Conservation (phyloP, 257 asterid genomes). For the Salvia hispanica region DNA sequence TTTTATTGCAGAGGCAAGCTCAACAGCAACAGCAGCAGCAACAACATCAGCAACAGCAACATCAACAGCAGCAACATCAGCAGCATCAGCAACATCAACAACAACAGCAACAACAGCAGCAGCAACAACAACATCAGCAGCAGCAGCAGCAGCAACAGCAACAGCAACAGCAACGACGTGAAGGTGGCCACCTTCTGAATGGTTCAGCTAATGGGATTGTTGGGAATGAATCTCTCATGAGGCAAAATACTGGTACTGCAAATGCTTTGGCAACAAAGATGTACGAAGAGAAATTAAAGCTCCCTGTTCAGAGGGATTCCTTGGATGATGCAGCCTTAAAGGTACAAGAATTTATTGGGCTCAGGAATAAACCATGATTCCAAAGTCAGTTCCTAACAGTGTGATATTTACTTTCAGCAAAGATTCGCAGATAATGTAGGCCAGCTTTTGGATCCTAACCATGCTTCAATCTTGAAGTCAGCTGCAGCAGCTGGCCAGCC, state of each 20-base stretch:
- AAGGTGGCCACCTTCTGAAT: slow-evolving; percentile 74
- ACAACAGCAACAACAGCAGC: slow-evolving; percentile 63
- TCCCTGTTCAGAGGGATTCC: slow-evolving; percentile 79
- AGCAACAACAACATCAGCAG: slow-evolving; percentile 65
- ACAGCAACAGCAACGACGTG: slow-evolving; percentile 68
- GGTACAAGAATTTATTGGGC: slow-evolving; percentile 45
- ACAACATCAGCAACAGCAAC: slow-evolving; percentile 53
- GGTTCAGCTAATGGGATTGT: slow-evolving; percentile 78
- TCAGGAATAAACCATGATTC: neutral
- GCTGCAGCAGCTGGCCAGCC: slow-evolving; percentile 82
- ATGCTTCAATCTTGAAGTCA: slow-evolving; percentile 90
- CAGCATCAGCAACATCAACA: slow-evolving; percentile 63
- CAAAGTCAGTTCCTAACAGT: slow-evolving; percentile 21
- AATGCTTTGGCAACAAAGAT: slow-evolving; percentile 81
- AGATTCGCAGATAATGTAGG: slow-evolving; percentile 79
- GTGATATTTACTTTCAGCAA: slow-evolving; percentile 61
- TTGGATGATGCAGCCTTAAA: slow-evolving; percentile 87
- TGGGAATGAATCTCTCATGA: slow-evolving; percentile 75
- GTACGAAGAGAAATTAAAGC: slow-evolving; percentile 87
- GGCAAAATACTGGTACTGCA: slow-evolving; percentile 87
- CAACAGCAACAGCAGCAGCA: slow-evolving; percentile 79
- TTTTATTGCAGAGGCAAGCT: slow-evolving; percentile 74
- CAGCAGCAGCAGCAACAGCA: slow-evolving; percentile 58
- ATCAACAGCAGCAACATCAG: slow-evolving; percentile 63
- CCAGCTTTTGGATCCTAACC: slow-evolving; percentile 81